A percentile compares a stretch with the other conserved stretches of the same genome.
Conservation (phyloP, 306 rosid species). For the Citrullus mucosospermus region DNA sequence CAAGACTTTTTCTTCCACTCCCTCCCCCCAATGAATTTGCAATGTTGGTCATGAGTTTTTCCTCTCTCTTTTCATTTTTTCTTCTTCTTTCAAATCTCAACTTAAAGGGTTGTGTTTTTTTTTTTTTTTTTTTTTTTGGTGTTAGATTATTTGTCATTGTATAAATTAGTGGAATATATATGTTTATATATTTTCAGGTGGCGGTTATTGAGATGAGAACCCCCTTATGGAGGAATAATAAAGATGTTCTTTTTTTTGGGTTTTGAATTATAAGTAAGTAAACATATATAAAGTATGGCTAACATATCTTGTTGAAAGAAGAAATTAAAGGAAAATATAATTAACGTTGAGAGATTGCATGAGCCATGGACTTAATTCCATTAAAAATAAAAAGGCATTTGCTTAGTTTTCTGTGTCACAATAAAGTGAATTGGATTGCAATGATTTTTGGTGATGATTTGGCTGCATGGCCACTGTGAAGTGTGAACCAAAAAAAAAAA, state of each 20-base stretch:
- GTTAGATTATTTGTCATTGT: conserved; percentile 26
- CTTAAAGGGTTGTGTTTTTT: conserved; percentile 12
- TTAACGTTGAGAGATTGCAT: not conserved
- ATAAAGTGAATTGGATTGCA: not conserved
- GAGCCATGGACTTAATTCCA: not conserved
- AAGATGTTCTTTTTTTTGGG: conserved; percentile 17
- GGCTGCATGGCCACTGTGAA: not conserved
- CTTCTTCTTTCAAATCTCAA: not conserved
- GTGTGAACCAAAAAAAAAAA: not conserved
- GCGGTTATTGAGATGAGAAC: conserved; percentile 14
- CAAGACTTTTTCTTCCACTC: not conserved
- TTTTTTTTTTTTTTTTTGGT: conserved; percentile 6
- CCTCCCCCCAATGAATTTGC: not conserved
- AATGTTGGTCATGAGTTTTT: not conserved
- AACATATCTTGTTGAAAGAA: not conserved
- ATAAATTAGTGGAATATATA: conserved; percentile 29
- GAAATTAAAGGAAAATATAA: not conserved
- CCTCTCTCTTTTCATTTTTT: not conserved
- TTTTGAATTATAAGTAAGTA: not conserved
- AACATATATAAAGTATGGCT: not conserved
- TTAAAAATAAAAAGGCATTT: not conserved
- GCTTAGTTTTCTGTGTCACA: not conserved
- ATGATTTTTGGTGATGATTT: not conserved
- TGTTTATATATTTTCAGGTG: conserved; percentile 20
- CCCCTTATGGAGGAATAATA: conserved; percentile 33